Base-by-base conservation (phyloP, 805 yeast genomes). In the Scheffersomyces coipomensis region DNA sequence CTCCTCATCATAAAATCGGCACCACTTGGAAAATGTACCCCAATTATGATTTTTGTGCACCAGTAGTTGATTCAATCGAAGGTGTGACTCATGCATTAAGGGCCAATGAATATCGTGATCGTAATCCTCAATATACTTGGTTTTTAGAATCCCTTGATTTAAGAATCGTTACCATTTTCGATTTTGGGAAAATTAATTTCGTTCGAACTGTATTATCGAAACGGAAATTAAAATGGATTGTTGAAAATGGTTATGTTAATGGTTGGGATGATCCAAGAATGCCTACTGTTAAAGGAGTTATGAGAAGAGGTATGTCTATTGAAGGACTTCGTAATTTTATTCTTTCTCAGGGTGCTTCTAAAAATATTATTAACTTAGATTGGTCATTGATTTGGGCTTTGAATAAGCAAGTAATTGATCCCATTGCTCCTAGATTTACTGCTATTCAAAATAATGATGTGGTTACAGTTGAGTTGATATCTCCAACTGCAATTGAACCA, bases 181-280 rank as follows among this genome's bases (percentile, higher is more conserved):
- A 93, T 74, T 93, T 93, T 58, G 93, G 95, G 45, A 83, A 99
- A 70, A 90, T 93, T 58, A 93, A 91, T 79, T 93, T 93, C 61
- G 89, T 93, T 44, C 83, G 97, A 74, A 93, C 99, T 19, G 75
- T 93, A 62, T 75, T 93, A 45, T 88, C 97, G 45, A 93, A 93
- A 83, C 85, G 99, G 75, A 93, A 93, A 75, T 77, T 93, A 61
- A 99, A 95, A 73, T 93, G 99, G 99, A 89, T 93, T 68, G 99
- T 93, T 47, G 98, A 93, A 73, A 85, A 88, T 64, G 73, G 79
- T 32, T 75, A 84, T 53, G 99, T 93, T 43, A 56, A 77, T 18
- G 89, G 88, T 71, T 93, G 99, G 99, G 97, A 93, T 60, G 99
- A 93, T 66, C 99, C 99, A 54, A 80, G 99, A 66, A 93, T 93